These are phyloP conservation scores for Pinus tabuliformis DNA, from an alignment of 75 land plant genomes.

Conservation along the genomic window DNA sequence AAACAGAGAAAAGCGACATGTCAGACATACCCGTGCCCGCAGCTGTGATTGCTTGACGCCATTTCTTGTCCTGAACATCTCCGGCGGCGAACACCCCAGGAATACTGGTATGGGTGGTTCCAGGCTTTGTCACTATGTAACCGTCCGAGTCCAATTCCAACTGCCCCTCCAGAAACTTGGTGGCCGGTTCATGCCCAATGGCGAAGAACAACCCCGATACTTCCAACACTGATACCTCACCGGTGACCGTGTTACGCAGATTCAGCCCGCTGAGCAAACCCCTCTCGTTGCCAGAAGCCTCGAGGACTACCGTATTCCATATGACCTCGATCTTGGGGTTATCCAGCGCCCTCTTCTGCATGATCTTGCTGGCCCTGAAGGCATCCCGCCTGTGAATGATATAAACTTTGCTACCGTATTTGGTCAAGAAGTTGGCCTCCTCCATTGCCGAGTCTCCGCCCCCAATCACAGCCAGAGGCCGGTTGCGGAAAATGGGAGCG, in stretches of 20 bases:
- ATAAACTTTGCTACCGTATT: constrained; percentile 84
- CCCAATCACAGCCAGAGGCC: constrained; percentile 89
- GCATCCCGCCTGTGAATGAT: constrained; percentile 73
- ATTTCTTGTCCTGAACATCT: constrained; percentile 98
- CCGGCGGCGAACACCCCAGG: constrained; percentile 92
- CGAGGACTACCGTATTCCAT: constrained; percentile 75
- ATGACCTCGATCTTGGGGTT: constrained; percentile 93
- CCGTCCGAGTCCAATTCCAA: constrained; percentile 78
- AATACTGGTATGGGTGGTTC: constrained; percentile 84
- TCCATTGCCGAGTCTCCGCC: constrained; percentile 99
- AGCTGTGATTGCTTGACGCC: constrained; percentile 91
- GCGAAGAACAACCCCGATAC: constrained; percentile 93
- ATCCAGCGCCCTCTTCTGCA: constrained; percentile 70
- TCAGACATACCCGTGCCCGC: constrained; percentile 78
- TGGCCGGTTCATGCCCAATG: constrained; percentile 97
- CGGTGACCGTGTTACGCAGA: constrained; percentile 66
- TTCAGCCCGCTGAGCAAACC: constrained; percentile 61
- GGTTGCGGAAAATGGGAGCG: constrained; percentile 83
- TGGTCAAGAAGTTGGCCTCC: constrained; percentile 89
- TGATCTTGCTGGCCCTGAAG: constrained; percentile 94
- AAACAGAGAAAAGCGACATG: too few relatives aligned
- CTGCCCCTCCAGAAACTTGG: constrained; percentile 88
- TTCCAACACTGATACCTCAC: constrained; percentile 48
- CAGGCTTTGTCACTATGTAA: constrained; percentile 82
- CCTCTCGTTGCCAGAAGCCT: constrained; percentile 54